Base-by-base conservation (phyloP, 2,329 filamentous ascomycete genomes). In the Stachybotrys elegans region DNA sequence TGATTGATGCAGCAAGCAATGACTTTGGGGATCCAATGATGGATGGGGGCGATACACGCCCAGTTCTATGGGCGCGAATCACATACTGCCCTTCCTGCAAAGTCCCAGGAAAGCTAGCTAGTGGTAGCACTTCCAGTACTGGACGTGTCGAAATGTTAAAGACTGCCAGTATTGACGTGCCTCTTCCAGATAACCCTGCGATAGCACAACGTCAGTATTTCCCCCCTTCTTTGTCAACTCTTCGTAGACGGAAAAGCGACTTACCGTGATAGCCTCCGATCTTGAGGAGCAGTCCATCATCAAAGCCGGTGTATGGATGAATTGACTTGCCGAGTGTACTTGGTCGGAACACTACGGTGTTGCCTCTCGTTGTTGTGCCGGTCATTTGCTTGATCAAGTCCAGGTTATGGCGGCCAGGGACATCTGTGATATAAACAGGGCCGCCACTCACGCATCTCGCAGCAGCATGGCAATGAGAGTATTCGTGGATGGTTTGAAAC, bases 371-470 rank as follows among this genome's bases (percentile, higher is more conserved):
- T 0, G 87, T 93, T 11, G 75, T 70, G 0, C 86, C 91, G 0
- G 86, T 90, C 76, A 97, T 91, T 60, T 94, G 84, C 22, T 74
- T 66, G 48, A 98, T 86, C 14, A 98, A 65, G 6, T 75, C 66
- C 22, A 90, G 57, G 56, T 95, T 77, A 61, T 97, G 89, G 47
- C 88, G 69, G 1, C 89, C 91, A 0, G 92, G 92, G 1, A 82
- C 78, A 63, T 98, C 93, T 0, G 92, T 97, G 60, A 98, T 91
- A 56, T 94, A 96, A 32, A 98, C 85, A 0, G 92, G 93, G 0
- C 93, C 93, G 8, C 93, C 93, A 39, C 85, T 91, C 9, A 98
- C 73, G 61, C 89, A 95, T 38, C 93, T 79, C 2, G 90, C 91
- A 1, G 93, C 92, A 5, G 88, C 93, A 55, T 98, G 93, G 59